Evolutionary conservation across 2,329 filamentous ascomycete species (phyloP).

Genomic region (Penicillium sp.): DNA sequence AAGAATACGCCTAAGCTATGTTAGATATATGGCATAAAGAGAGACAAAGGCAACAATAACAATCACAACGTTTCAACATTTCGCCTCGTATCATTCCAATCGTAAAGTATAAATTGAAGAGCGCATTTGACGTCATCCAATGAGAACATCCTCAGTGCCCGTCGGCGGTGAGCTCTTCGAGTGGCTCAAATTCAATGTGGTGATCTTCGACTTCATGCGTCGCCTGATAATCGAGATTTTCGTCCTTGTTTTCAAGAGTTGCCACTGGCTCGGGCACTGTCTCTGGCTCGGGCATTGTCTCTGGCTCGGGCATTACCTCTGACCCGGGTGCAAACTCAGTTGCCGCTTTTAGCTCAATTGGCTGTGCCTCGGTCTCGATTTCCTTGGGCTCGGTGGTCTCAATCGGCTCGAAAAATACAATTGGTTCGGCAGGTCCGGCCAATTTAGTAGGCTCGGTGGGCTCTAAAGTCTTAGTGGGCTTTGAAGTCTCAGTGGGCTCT

Average conservation of each 20-base stretch:
- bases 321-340: neutral
- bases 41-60: neutral
- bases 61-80: constrained; percentile 5
- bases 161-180: neutral
- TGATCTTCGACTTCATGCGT: neutral
- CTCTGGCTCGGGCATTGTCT: neutral
- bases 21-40: neutral
- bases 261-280: neutral
- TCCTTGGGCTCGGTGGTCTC: too few species aligned
- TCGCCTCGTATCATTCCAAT: constrained; percentile 18
- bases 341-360: neutral
- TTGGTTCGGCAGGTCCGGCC: too few species aligned
- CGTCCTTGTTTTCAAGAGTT: neutral
- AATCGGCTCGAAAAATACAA: too few species aligned
- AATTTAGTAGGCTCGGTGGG: too few species aligned
- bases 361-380: neutral
- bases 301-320: neutral
- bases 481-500: too few species aligned
- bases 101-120: constrained; percentile 5
- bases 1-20: constrained; percentile 4
- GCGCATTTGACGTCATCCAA: too few species aligned
- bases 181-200: neutral
- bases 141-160: neutral
- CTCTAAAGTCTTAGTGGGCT: too few species aligned
- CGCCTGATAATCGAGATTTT: neutral